Evolutionary conservation across 1,284 basidiomycete genomes (phyloP).

Genomic region (Entoloma clypeatum): DNA sequence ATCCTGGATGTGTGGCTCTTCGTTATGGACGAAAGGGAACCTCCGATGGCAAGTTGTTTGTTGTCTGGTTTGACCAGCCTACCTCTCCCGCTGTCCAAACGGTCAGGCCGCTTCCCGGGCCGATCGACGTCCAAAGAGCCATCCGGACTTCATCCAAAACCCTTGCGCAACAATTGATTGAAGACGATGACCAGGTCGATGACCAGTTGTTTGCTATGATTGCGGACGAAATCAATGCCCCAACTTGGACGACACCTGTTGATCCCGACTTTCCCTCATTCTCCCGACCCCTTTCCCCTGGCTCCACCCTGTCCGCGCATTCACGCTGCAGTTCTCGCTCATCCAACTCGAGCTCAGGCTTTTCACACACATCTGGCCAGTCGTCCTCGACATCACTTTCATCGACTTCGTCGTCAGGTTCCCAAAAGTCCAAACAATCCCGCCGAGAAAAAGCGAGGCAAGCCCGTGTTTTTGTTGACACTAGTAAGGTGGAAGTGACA

Average conservation of each 20-base stretch:
- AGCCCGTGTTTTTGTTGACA: constrained; percentile 66
- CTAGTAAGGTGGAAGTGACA: constrained; percentile 68
- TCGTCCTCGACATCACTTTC: constrained; percentile 43
- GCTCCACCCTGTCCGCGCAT: constrained; percentile 55
- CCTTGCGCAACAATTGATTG: constrained; percentile 65
- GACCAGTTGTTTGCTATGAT: constrained; percentile 71
- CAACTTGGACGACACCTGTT: constrained; percentile 65
- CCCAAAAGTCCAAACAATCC: constrained; percentile 45
- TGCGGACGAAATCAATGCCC: constrained; percentile 61
- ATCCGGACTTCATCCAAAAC: constrained; percentile 43
- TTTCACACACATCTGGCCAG: constrained; percentile 51
- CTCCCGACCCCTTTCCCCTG: constrained; percentile 51
- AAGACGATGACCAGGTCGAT: constrained; percentile 63
- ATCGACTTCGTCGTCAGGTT: constrained; percentile 29
- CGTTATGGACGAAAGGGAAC: constrained; percentile 44
- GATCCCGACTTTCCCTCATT: constrained; percentile 52
- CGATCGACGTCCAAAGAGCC: constrained; percentile 15
- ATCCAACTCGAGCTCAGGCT: constrained; percentile 63
- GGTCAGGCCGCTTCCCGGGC: constrained; percentile 15
- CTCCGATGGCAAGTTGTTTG: constrained; percentile 41
- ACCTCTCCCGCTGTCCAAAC: constrained; percentile 24
- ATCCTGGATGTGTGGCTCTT: constrained; percentile 70
- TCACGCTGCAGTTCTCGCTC: constrained; percentile 75
- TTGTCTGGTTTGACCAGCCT: constrained; percentile 61
- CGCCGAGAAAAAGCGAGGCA: constrained; percentile 65